Evolutionary conservation across 768 basidiomycete genomes (phyloP), one percentile per base, ranked within the genome.

Genomic region (Mycena galericulata): DNA sequence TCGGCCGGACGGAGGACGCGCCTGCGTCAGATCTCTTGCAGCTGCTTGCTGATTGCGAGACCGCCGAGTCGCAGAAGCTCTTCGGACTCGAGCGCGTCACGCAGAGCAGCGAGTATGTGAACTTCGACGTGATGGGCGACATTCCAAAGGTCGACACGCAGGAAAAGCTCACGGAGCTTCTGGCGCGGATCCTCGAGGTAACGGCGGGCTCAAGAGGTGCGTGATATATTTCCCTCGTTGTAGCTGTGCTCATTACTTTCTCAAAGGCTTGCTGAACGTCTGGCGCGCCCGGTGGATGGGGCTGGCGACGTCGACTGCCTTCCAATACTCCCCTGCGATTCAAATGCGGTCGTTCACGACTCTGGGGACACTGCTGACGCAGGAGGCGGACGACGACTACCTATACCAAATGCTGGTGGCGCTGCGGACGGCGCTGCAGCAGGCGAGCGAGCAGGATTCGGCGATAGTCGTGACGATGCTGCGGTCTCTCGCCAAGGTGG

Each of bases 241-340:
- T 22, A 8, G 22, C 34, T 14, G 46, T 53, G 73, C 50, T 67
- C 7, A 34, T 53, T n/a, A 51, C 27, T 55, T 7, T 18, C 8
- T n/a, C n/a, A n/a, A 61, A 94, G 94, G 91, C 14, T 78, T 95
- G 4, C 79, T 93, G 32, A 98, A 98, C 74, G 88, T 93, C 4
- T 98, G 96, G 96, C 88, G 92, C 65, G 94, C 96, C 29, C 86
- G 96, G 38, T 97, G 96, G 95, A 96, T 96, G 92, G 90, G 94
- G 45, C 78, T 98, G 64, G 89, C 95, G 17, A 92, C 93, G 1
- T 89, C 94, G 1, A 93, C 93, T 0, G 95, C 96, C 24, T 97
- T 97, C 82, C 96, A 97, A 74, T 87, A 92, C 51, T 94, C 93
- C 4, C 92, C 94, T 0, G 90, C 92, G 3, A 88, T 96, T n/a